Evolutionary conservation across 2,329 filamentous ascomycete species (phyloP).

Genomic region (Sporothrix pallida): DNA sequence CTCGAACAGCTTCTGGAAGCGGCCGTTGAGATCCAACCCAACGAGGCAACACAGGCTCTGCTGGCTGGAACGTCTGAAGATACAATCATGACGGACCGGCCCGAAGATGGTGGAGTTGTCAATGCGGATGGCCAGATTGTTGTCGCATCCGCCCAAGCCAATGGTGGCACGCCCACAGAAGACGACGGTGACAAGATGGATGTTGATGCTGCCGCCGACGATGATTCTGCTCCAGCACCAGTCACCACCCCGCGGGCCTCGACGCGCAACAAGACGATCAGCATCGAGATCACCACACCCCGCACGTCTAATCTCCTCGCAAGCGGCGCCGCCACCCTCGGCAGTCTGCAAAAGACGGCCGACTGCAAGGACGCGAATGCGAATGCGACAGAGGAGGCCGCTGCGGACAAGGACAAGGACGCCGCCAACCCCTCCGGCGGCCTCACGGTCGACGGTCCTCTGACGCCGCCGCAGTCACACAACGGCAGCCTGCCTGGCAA

Average conservation of each 20-base stretch:
- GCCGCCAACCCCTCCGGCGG: slow-evolving; percentile 40
- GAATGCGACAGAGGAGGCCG: not conserved
- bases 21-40: slow-evolving; percentile 63
- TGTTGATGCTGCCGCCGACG: slow-evolving; percentile 38
- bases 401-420: slow-evolving; percentile 39
- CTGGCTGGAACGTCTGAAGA: not conserved
- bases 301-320: slow-evolving; percentile 36
- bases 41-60: slow-evolving; percentile 40
- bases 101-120: slow-evolving; percentile 41
- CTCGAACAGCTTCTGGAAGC: slow-evolving; percentile 75
- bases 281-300: slow-evolving; percentile 56
- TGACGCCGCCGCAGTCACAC: slow-evolving; percentile 68
- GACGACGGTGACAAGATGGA: slow-evolving; percentile 47
- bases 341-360: not conserved
- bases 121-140: not conserved
- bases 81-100: slow-evolving; percentile 42
- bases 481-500: slow-evolving; percentile 55
- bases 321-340: slow-evolving; percentile 42
- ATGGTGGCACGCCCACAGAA: slow-evolving; percentile 58
- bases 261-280: slow-evolving; percentile 32
- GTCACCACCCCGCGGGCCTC: slow-evolving; percentile 33
- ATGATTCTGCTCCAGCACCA: not conserved
- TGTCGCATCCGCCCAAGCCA: slow-evolving; percentile 44
- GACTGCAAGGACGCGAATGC: not conserved
- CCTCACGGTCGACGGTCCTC: slow-evolving; percentile 50